Conservation (phyloP, 768 basidiomycete species). For the Leucosporidium yakuticum region DNA sequence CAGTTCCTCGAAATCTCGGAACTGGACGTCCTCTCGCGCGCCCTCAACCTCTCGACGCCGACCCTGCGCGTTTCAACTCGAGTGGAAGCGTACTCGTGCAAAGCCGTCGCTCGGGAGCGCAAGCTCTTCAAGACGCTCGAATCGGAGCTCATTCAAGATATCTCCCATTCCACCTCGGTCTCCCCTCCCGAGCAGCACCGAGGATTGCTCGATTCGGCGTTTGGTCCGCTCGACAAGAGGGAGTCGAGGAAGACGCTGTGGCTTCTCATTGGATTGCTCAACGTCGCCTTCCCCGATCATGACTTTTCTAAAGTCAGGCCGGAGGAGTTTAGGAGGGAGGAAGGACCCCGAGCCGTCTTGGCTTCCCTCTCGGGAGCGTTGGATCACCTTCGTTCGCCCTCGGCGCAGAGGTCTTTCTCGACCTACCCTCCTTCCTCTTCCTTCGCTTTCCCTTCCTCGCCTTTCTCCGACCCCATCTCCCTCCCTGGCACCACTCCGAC, state of each 20-base stretch:
- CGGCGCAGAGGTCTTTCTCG: slow-evolving; percentile 61
- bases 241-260: slow-evolving; percentile 81
- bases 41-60: slow-evolving; percentile 33
- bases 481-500: slow-evolving; percentile 28
- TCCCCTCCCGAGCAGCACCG: slow-evolving; percentile 70
- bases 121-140: slow-evolving; percentile 91
- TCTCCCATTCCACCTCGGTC: slow-evolving; percentile 54
- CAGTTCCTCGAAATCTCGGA: slow-evolving; percentile 36
- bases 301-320: slow-evolving; percentile 91
- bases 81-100: slow-evolving; percentile 95
- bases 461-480: slow-evolving; percentile 31
- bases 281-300: slow-evolving; percentile 95
- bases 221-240: slow-evolving; percentile 84
- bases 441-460: slow-evolving; percentile 49
- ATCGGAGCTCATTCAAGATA: slow-evolving; percentile 67
- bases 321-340: slow-evolving; percentile 78
- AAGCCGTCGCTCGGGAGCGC: slow-evolving; percentile 95
- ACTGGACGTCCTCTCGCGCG: slow-evolving; percentile 38
- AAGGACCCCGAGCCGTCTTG: slow-evolving; percentile 59
- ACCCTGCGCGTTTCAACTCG: slow-evolving; percentile 29
- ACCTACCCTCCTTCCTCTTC: slow-evolving; percentile 68
- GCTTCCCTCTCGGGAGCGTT: slow-evolving; percentile 79
- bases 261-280: slow-evolving; percentile 91
- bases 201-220: slow-evolving; percentile 70
- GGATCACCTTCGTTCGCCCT: slow-evolving; percentile 51